Conservation (phyloP, 1,139 yeast genomes). For the Zhuliangozyma parablackwelliae region DNA sequence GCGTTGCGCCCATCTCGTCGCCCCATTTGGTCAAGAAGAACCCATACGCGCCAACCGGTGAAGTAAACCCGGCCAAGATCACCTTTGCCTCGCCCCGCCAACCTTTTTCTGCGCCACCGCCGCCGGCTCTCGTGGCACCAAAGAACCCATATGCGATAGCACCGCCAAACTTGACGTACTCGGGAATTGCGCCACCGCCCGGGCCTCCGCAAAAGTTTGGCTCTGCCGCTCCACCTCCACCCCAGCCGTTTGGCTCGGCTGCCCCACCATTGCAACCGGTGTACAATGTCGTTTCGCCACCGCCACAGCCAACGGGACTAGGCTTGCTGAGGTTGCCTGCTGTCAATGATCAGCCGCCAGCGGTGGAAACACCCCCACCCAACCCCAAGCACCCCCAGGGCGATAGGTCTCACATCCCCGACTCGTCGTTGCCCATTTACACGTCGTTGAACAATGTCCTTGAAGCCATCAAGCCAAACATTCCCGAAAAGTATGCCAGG, state of each 20-base stretch:
- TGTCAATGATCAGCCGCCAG: conserved; percentile 14
- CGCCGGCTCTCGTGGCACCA: conserved; percentile 17
- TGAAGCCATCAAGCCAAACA: conserved; percentile 61
- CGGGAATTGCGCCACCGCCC: conserved; percentile 13
- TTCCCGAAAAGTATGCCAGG: conserved; percentile 70
- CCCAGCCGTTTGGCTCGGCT: conserved; percentile 9
- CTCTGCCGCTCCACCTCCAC: conserved; percentile 14
- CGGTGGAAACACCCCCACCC: conserved; percentile 13
- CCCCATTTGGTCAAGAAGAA: conserved; percentile 26
- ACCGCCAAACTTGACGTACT: conserved; percentile 13
- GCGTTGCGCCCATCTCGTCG: conserved; percentile 12
- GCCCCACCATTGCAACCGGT: conserved; percentile 9
- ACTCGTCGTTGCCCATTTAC: conserved; percentile 54
- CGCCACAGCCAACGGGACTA: conserved; percentile 5
- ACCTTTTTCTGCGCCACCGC: conserved; percentile 8
- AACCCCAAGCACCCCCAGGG: conserved; percentile 57
- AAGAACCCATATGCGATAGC: conserved; percentile 43
- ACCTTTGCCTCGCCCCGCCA: conserved; percentile 15
- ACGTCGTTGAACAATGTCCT: conserved; percentile 51
- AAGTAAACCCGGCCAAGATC: conserved; percentile 14
- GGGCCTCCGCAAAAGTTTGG: conserved; percentile 8
- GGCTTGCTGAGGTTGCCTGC: conserved; percentile 1
- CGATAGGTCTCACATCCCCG: conserved; percentile 68
- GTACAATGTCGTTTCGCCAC: conserved; percentile 15
- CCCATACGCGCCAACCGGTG: conserved; percentile 30